Base-by-base conservation (phyloP, 805 yeast species). In the Wickerhamomyces alni region DNA sequence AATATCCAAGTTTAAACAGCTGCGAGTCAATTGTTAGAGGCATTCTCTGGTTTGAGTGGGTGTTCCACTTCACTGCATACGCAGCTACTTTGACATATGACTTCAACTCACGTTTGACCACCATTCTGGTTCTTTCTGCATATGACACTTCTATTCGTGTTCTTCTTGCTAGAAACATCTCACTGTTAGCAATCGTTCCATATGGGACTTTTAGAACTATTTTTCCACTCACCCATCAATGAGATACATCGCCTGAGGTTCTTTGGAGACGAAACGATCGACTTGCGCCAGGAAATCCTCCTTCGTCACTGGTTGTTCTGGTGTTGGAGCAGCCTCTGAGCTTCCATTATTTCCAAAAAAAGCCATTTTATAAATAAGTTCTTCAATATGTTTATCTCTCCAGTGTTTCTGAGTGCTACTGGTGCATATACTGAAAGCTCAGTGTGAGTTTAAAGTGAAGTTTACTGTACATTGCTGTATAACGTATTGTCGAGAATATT, bases 51-150 rank as follows among this genome's bases (percentile, higher is more conserved):
- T n/a, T n/a, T n/a, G n/a, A n/a, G n/a, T n/a, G n/a, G n/a, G n/a
- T n/a, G n/a, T n/a, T n/a, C n/a, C n/a, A n/a, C n/a, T n/a, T n/a
- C n/a, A n/a, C n/a, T n/a, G n/a, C n/a, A n/a, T n/a, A n/a, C n/a
- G n/a, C 24, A 21, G 24, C 24, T 6, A 21, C 9, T 21, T 21
- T 6, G 9, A 6, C 9, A 21, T 21, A 21, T 6, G 9, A 21
- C 6, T 21, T 6, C 9, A 8, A 51, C 59, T 45, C 35, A 55
- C 57, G 57, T 52, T 46, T 71, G 68, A 21, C 74, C 74, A 8
- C 73, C 74, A 26, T 52, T 47, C 10, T 52, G 64, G 44, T 65
- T 67, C 44, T 52, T 55, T 44, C 75, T 69, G 52, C 77, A 72
- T 29, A 72, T 71, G 28, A 70, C 65, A 47, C 75, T 68, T 43